phyloP scores from a whole-genome alignment of 345 rosid species.

The Rhodomyrtus tomentosa region DNA sequence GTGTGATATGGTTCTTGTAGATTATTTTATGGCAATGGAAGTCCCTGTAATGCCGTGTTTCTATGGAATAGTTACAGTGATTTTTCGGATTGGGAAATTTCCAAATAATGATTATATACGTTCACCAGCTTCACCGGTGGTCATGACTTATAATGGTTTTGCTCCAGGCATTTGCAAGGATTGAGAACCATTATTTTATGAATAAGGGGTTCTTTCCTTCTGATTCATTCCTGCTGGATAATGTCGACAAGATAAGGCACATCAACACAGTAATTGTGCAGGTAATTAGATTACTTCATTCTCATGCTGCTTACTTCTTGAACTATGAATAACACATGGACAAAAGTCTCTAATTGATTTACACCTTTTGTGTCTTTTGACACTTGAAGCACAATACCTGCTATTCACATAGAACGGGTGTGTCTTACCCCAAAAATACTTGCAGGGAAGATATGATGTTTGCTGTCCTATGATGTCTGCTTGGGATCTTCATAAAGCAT shows the following conservation, averaged over 20 bases:
- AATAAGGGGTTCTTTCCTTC: constrained; percentile 78
- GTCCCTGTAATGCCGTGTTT: not conserved
- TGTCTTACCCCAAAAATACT: not conserved
- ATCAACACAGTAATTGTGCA: constrained; percentile 74
- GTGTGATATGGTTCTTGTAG: not conserved
- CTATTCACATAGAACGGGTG: not conserved
- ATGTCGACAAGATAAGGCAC: constrained; percentile 79
- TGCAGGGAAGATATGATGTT: constrained; percentile 93
- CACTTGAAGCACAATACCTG: not conserved
- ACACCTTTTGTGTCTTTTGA: not conserved
- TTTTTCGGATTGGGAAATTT: not conserved
- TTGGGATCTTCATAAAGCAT: constrained; percentile 96
- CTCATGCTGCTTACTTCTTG: not conserved
- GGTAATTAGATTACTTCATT: constrained; percentile 23
- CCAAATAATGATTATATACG: not conserved
- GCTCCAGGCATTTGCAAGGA: constrained; percentile 94
- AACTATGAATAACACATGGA: not conserved
- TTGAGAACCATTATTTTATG: constrained; percentile 84
- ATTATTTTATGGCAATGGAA: not conserved
- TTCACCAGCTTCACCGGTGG: not conserved
- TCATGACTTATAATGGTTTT: not conserved
- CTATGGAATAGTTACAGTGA: not conserved
- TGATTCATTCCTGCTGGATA: constrained; percentile 75
- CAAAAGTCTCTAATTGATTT: not conserved
- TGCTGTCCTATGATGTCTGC: constrained; percentile 99